These are phyloP conservation scores for Glycine tomentella DNA, from an alignment of 306 rosid genomes.

Conservation along the genomic window DNA sequence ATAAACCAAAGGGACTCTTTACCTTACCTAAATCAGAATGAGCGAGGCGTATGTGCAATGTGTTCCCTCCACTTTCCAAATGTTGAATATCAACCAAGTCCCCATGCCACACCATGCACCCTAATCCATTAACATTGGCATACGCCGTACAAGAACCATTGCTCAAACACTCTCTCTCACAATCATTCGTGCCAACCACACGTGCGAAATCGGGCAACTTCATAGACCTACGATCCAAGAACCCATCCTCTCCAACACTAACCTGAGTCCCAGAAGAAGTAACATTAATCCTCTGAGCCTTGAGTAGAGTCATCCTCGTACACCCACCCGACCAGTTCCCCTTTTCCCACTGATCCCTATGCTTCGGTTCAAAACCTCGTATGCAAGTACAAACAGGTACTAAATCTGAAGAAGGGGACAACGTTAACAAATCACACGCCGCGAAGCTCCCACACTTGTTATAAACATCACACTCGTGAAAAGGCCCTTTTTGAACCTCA, in stretches of 20 bases:
- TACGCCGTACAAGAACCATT: conserved; percentile 67
- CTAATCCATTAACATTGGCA: conserved; percentile 66
- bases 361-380: conserved; percentile 58
- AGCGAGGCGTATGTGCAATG: conserved; percentile 66
- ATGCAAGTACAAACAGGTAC: conserved; percentile 60
- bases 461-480: conserved; percentile 66
- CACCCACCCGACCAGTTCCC: conserved; percentile 72
- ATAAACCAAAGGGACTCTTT: conserved; percentile 5
- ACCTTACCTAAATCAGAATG: conserved; percentile 60
- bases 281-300: conserved; percentile 51
- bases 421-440: conserved; percentile 48
- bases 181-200: conserved; percentile 26
- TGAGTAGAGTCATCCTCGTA: conserved; percentile 56
- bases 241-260: conserved; percentile 65
- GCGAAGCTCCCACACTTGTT: conserved; percentile 77
- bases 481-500: conserved; percentile 54
- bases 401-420: background rate
- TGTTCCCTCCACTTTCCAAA: conserved; percentile 54
- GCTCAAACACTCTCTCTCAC: conserved; percentile 55
- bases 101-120: conserved; percentile 73
- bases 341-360: conserved; percentile 50
- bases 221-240: conserved; percentile 33
- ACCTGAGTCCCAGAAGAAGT: conserved; percentile 34
- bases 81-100: conserved; percentile 62
- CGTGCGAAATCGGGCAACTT: conserved; percentile 82